phyloP scores from a whole-genome alignment of 2,329 filamentous ascomycete species.

The Pyrenochaeta sp. region DNA sequence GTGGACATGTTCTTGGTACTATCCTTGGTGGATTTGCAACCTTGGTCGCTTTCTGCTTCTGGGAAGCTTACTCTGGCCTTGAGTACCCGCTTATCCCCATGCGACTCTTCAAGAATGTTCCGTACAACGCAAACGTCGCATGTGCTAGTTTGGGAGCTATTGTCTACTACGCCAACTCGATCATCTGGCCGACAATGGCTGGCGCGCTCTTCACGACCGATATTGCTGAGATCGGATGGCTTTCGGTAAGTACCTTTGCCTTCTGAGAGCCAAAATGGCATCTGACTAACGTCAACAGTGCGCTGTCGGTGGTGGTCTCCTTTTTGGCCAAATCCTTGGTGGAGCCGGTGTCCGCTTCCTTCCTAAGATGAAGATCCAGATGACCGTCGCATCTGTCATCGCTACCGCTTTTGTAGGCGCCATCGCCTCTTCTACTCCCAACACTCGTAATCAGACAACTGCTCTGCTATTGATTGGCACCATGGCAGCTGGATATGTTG shows the following conservation, averaged over 20 bases:
- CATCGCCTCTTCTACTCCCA: constrained; percentile 26
- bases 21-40: constrained; percentile 43
- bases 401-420: constrained; percentile 38
- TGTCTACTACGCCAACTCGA: constrained; percentile 45
- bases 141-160: constrained; percentile 45
- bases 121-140: constrained; percentile 43
- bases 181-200: constrained; percentile 45
- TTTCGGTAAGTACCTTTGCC: constrained; percentile 27
- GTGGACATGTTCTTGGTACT: constrained; percentile 45
- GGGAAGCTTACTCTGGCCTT: constrained; percentile 38
- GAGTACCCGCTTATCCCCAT: constrained; percentile 50
- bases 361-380: constrained; percentile 43
- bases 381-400: constrained; percentile 35
- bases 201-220: constrained; percentile 38
- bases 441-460: constrained; percentile 28
- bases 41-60: constrained; percentile 43
- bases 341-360: constrained; percentile 40
- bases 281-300: constrained; percentile 24
- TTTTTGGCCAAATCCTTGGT: constrained; percentile 42
- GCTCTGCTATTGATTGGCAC: constrained; percentile 35
- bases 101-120: constrained; percentile 46
- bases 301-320: constrained; percentile 43
- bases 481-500: constrained; percentile 40
- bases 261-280: neutral
- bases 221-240: constrained; percentile 40